Percentiles rank a stretch among this genome's conserved stretches.
phyloP scores from a whole-genome alignment of 441 rosid species.

The Corymbia calophylla region DNA sequence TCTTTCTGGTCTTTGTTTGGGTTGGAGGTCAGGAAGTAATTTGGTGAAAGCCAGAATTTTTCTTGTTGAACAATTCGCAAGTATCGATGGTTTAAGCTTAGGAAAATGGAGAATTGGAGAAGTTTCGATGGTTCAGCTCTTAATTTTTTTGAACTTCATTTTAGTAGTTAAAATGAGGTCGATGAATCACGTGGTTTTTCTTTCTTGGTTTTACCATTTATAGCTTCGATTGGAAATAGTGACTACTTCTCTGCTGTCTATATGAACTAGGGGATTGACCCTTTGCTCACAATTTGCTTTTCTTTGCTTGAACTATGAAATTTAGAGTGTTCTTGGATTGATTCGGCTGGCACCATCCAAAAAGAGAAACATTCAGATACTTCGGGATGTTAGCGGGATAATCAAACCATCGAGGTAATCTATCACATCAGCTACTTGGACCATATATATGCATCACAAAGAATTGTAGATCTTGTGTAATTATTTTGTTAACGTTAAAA shows the following conservation, averaged over 20 bases:
- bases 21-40: background rate
- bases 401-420: slow-evolving; percentile 76
- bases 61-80: background rate
- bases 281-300: background rate
- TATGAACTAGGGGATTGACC: background rate
- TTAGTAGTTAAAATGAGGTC: background rate
- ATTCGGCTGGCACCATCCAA: slow-evolving; percentile 57
- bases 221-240: background rate
- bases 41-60: background rate
- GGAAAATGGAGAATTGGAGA: background rate
- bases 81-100: background rate
- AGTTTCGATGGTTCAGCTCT: background rate
- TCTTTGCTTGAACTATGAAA: background rate
- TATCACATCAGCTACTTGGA: background rate
- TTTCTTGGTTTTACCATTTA: background rate
- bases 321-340: slow-evolving; percentile 46
- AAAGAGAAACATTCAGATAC: slow-evolving; percentile 58
- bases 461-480: background rate
- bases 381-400: slow-evolving; percentile 54
- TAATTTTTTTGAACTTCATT: background rate
- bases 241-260: background rate
- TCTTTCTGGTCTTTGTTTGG: background rate
- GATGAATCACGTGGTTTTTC: background rate
- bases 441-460: background rate
- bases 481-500: background rate